Evolutionary conservation across 2,329 filamentous ascomycete genomes (phyloP), one percentile per base, ranked within the genome.

Genomic region (Sclerotiophoma versabilis): DNA sequence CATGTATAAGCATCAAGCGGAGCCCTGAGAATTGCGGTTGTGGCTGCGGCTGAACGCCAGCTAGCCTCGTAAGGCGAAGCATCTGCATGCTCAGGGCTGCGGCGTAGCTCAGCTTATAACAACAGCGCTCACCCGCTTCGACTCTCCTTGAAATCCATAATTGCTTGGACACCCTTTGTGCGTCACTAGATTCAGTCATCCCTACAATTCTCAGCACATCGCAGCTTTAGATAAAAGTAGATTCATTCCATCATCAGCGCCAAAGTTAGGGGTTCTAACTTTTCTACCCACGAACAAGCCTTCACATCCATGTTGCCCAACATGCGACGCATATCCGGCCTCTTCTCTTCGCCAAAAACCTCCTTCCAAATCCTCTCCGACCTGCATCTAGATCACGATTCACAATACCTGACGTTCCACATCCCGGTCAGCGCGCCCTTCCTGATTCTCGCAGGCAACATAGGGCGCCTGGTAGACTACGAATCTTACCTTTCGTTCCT

Each of bases 311-410:
- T 50, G 25, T 11, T 50, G 3, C 30, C 47, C 38, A 37, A 47
- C 14, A 66, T 69, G 57, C 63, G 62, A 23, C 64, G 66, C 9
- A 49, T 71, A 22, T 66, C 66, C 9, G 59, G 59, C 33, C 53
- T 71, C 7, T 70, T 70, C 41, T 62, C 61, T 6, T 23, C 56
- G 2, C 54, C 68, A 4, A 65, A 69, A 39, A 61, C 63, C 6
- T 49, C 63, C 19, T 68, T 73, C 46, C 70, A 73, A 38, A 49
- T 73, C 15, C 60, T 73, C 32, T 73, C 70, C 8, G 71, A 74
- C 49, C 65, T 73, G 7, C 57, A 73, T 37, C 53, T 73, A 11
- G 60, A 71, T 42, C 51, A 67, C 57, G 64, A 65, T 17, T 59
- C 59, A 3, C 67, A 72, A 61, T 72, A 73, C 45, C 60, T 67